phyloP scores from a whole-genome alignment of 495 filamentous ascomycete species.

The Xylaria castorea region DNA sequence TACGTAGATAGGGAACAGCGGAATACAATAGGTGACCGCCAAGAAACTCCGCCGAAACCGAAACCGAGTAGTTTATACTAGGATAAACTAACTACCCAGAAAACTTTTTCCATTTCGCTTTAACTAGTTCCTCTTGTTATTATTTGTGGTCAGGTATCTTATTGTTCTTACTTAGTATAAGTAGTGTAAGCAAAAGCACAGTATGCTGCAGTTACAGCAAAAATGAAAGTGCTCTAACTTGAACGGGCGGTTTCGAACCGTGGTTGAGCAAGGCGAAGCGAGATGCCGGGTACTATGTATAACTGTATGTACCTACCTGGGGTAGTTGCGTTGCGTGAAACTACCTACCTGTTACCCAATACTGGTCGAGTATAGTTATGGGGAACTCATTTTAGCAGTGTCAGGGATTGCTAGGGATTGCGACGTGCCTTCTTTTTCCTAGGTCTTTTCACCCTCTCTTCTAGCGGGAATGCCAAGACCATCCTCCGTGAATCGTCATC shows the following conservation, averaged over 20 bases:
- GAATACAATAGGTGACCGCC: no score
- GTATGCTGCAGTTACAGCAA: no score
- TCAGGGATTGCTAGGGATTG: not conserved
- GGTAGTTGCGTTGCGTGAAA: not conserved
- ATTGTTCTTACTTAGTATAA: no score
- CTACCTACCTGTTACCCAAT: not conserved
- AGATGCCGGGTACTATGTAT: not conserved
- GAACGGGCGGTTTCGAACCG: not conserved
- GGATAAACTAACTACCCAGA: no score
- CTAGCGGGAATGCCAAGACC: not conserved
- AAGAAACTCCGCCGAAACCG: no score
- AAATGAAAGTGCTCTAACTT: not conserved
- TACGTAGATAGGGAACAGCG: no score
- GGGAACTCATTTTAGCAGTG: not conserved
- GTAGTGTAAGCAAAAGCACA: no score
- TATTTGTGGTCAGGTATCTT: no score
- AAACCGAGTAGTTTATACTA: no score
- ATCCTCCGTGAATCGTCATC: slow-evolving; percentile 3
- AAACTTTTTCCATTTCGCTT: not conserved
- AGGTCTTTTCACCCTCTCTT: not conserved
- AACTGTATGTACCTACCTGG: not conserved
- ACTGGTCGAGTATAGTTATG: not conserved
- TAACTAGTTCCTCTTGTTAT: no score
- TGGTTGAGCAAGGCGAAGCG: not conserved
- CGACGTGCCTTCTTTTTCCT: not conserved